A percentile compares a stretch with the other conserved stretches of the same genome.
Conservation (phyloP, 106 monocot species). For the Apostasia shenzhenica region DNA sequence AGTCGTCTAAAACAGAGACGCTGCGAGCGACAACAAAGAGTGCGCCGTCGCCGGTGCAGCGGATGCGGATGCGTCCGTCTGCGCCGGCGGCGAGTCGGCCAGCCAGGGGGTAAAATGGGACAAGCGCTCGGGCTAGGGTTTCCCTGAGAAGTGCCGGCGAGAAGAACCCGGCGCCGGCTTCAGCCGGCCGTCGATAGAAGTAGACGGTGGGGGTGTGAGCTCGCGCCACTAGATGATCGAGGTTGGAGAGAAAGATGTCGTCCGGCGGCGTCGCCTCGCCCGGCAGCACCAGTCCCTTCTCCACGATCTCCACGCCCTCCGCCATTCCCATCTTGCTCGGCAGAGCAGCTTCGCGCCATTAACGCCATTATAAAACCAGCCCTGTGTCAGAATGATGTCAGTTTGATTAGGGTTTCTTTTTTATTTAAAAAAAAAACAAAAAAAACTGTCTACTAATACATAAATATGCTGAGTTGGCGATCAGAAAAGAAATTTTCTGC, state of each 20-base stretch:
- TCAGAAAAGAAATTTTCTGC: no score
- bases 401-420: no score
- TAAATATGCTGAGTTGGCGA: no score
- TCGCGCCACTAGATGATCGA: constrained; percentile 6
- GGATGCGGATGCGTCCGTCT: constrained; percentile 33
- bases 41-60: constrained; percentile 56
- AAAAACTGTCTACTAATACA: no score
- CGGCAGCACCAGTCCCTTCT: constrained; percentile 16
- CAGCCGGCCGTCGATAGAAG: constrained; percentile 13
- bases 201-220: constrained; percentile 20
- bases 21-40: constrained; percentile 36
- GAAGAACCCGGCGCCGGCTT: constrained; percentile 4
- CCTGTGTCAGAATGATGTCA: no score
- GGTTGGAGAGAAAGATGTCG: constrained; percentile 22
- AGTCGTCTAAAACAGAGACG: constrained; percentile 23
- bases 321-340: neutral
- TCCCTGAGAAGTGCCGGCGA: constrained; percentile 10
- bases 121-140: constrained; percentile 22
- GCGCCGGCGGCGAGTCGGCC: constrained; percentile 25
- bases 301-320: constrained; percentile 1
- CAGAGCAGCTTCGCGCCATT: no score
- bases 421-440: no score
- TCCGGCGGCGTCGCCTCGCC: constrained; percentile 12
- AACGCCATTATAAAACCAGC: no score
- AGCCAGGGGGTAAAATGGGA: constrained; percentile 43